phyloP scores from a whole-genome alignment of 2,329 filamentous ascomycete genomes.

The Aureobasidium leucospermi region DNA sequence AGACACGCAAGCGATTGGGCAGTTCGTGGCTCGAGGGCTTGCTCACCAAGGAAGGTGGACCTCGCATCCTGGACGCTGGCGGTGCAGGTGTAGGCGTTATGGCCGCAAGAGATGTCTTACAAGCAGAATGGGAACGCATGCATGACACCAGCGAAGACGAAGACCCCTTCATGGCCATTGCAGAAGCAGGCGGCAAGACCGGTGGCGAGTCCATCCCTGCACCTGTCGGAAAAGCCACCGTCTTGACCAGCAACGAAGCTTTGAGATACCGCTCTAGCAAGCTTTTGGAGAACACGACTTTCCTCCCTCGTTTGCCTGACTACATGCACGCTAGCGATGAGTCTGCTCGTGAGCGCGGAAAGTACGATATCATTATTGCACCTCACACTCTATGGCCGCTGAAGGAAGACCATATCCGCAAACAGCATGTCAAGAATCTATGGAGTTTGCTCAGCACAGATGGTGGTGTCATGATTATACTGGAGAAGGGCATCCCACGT shows the following conservation, averaged over 20 bases:
- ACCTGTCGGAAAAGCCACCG: constrained; percentile 67
- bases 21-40: constrained; percentile 61
- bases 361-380: constrained; percentile 83
- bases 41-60: constrained; percentile 51
- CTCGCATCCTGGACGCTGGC: constrained; percentile 67
- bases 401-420: constrained; percentile 68
- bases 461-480: constrained; percentile 75
- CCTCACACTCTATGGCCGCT: constrained; percentile 74
- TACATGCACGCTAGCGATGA: constrained; percentile 61
- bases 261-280: constrained; percentile 68
- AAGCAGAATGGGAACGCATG: constrained; percentile 73
- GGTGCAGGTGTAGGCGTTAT: constrained; percentile 64
- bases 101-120: constrained; percentile 70
- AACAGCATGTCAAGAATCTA: constrained; percentile 74
- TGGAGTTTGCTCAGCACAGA: constrained; percentile 80
- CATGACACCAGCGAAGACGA: constrained; percentile 29
- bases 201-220: constrained; percentile 35
- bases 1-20: constrained; percentile 67
- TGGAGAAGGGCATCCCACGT: constrained; percentile 85
- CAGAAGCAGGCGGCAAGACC: constrained; percentile 27
- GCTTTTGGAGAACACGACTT: constrained; percentile 81
- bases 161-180: constrained; percentile 20
- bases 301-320: constrained; percentile 85
- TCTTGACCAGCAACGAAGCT: constrained; percentile 67
- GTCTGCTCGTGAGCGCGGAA: constrained; percentile 35